Conservation (phyloP, 2,329 filamentous ascomycete genomes). For the Ophiostoma montium region DNA sequence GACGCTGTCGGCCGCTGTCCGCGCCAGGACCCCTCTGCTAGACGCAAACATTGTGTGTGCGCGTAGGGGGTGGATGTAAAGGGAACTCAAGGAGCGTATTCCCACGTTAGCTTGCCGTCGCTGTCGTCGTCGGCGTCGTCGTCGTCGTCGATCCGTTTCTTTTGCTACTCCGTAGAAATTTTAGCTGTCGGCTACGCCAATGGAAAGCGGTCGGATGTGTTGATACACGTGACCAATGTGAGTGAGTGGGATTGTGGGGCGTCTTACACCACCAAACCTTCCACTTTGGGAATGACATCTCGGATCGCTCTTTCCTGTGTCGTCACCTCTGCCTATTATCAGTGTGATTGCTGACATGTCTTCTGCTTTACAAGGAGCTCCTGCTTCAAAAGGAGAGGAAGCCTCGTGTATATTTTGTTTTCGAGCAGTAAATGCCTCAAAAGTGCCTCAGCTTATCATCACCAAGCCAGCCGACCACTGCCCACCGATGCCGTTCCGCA, state of each 20-base stretch:
- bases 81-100: neutral
- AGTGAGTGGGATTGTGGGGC: too few species aligned
- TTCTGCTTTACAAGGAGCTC: too few species aligned
- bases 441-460: too few species aligned
- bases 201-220: neutral
- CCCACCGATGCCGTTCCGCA: too few species aligned
- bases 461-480: too few species aligned
- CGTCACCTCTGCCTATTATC: neutral
- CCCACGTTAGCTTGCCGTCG: neutral
- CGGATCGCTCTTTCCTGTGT: neutral
- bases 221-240: neutral
- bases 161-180: conserved; percentile 8
- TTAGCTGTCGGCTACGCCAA: conserved; percentile 5
- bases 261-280: conserved; percentile 7
- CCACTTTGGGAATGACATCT: conserved; percentile 4
- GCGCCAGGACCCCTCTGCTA: conserved; percentile 42
- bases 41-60: conserved; percentile 9
- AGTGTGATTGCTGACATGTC: neutral
- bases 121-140: neutral
- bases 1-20: conserved; percentile 34
- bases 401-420: too few species aligned
- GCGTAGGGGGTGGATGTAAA: neutral
- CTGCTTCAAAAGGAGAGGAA: too few species aligned
- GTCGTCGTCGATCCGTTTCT: conserved; percentile 1
- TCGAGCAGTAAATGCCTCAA: too few species aligned